phyloP scores from a whole-genome alignment of 345 rosid species.

The Eucalyptus tenuipes region DNA sequence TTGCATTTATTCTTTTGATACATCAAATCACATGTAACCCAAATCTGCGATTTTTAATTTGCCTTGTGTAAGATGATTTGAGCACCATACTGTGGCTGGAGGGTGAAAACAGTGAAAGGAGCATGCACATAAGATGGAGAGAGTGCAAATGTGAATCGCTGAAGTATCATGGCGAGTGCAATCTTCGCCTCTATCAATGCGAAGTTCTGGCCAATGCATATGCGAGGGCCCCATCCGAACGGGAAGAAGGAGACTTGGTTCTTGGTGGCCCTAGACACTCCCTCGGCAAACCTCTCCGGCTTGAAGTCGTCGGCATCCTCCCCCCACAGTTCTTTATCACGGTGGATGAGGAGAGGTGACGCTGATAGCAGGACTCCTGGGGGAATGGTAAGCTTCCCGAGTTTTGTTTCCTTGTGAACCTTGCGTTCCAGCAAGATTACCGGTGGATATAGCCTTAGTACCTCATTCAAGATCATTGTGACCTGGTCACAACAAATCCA shows the following conservation, averaged over 20 bases:
- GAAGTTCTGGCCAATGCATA: slow-evolving; percentile 56
- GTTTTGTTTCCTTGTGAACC: slow-evolving; percentile 29
- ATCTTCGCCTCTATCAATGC: slow-evolving; percentile 51
- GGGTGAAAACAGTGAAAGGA: slow-evolving; percentile 11
- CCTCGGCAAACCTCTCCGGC: slow-evolving; percentile 45
- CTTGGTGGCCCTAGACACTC: slow-evolving; percentile 51
- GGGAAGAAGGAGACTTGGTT: slow-evolving; percentile 43
- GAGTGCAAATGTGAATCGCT: slow-evolving; percentile 18
- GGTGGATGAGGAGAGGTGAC: slow-evolving; percentile 37
- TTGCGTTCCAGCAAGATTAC: slow-evolving; percentile 12
- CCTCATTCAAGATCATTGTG: slow-evolving; percentile 48
- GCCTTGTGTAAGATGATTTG: slow-evolving; percentile 25
- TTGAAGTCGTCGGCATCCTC: slow-evolving; percentile 54
- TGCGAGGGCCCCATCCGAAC: slow-evolving; percentile 46
- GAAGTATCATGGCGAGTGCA: slow-evolving; percentile 17
- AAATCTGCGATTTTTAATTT: neutral
- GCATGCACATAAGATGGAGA: slow-evolving; percentile 14
- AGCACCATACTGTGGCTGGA: slow-evolving; percentile 7
- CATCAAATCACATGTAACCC: neutral
- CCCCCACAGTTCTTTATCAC: slow-evolving; percentile 46
- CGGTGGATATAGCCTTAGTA: slow-evolving; percentile 56
- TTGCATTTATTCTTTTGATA: neutral
- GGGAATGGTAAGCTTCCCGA: slow-evolving; percentile 39
- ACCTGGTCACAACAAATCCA: neutral
- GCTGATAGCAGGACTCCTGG: slow-evolving; percentile 27